These are phyloP conservation scores for Alternaria sp. DNA, from an alignment of 2,329 filamentous ascomycete species.

Conservation along the genomic window DNA sequence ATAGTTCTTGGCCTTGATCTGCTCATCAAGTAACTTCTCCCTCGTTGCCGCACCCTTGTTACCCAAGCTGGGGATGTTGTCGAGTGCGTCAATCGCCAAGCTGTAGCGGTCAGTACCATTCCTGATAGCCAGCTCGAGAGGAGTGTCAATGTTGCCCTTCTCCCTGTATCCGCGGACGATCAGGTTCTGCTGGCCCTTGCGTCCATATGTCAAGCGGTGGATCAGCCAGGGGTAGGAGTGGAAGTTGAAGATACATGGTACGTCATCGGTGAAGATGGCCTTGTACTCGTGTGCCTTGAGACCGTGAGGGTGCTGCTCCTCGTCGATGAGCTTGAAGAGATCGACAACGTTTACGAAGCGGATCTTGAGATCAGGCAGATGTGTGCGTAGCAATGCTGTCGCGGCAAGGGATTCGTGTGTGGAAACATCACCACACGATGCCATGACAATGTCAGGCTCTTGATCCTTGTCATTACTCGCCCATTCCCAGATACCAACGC, in stretches of 20 bases:
- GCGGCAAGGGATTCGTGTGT: slow-evolving; percentile 79
- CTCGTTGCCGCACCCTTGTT: slow-evolving; percentile 70
- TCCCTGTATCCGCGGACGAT: slow-evolving; percentile 82
- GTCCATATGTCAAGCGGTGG: slow-evolving; percentile 78
- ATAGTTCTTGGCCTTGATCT: slow-evolving; percentile 69
- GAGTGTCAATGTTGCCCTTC: slow-evolving; percentile 86
- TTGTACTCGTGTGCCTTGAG: slow-evolving; percentile 66
- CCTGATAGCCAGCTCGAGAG: slow-evolving; percentile 78
- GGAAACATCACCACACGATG: slow-evolving; percentile 76
- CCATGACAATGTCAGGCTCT: slow-evolving; percentile 80
- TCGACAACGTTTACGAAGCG: slow-evolving; percentile 83
- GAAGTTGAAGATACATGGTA: slow-evolving; percentile 83
- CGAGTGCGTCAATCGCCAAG: slow-evolving; percentile 78
- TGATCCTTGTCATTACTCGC: slow-evolving; percentile 73
- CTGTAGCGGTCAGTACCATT: slow-evolving; percentile 81
- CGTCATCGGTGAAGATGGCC: slow-evolving; percentile 75
- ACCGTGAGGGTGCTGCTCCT: slow-evolving; percentile 76
- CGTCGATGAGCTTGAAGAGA: slow-evolving; percentile 79
- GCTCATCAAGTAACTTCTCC: slow-evolving; percentile 70
- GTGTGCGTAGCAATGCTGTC: slow-evolving; percentile 74
- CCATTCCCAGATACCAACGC: slow-evolving; percentile 79
- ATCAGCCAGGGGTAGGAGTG: slow-evolving; percentile 84
- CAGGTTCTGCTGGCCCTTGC: slow-evolving; percentile 71
- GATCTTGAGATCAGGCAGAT: slow-evolving; percentile 76
- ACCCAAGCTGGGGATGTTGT: slow-evolving; percentile 67